Conservation (phyloP, 164 flowering plant genomes). For the Sextonia rubra region DNA sequence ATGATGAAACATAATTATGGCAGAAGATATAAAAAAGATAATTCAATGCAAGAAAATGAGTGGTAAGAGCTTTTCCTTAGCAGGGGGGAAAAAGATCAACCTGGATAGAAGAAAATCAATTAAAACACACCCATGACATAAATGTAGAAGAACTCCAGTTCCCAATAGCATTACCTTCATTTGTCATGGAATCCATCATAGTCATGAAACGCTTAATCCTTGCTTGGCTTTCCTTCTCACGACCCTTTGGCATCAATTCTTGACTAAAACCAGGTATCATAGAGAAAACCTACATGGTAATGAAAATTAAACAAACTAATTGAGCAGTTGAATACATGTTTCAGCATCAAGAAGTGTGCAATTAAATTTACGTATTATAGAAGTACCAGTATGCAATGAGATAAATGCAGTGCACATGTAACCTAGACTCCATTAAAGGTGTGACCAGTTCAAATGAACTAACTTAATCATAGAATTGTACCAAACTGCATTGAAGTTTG, state of each 20-base stretch:
- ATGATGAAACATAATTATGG: too few species aligned
- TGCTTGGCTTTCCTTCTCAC: slow-evolving; percentile 93
- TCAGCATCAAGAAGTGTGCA: neutral
- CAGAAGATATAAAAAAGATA: neutral
- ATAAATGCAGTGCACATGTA: neutral
- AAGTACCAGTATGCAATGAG: neutral
- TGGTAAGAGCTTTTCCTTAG: neutral
- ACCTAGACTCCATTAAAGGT: neutral
- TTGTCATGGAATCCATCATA: slow-evolving; percentile 99
- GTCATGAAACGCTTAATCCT: slow-evolving; percentile 97
- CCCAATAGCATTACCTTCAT: slow-evolving; percentile 49
- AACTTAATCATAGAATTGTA: neutral
- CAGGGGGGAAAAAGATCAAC: too few species aligned
- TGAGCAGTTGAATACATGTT: neutral
- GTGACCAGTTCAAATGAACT: neutral
- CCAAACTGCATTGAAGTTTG: neutral
- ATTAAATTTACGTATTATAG: neutral
- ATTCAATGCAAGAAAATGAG: neutral
- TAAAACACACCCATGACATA: neutral
- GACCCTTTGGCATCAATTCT: slow-evolving; percentile 95
- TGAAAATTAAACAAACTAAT: neutral
- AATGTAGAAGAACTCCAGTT: neutral
- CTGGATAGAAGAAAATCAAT: neutral
- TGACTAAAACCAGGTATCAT: slow-evolving; percentile 96
- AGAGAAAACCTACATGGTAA: slow-evolving; percentile 59